Evolutionary conservation across 805 yeast genomes (phyloP).

Genomic region (Vanderwaltozyma yarrowii): DNA sequence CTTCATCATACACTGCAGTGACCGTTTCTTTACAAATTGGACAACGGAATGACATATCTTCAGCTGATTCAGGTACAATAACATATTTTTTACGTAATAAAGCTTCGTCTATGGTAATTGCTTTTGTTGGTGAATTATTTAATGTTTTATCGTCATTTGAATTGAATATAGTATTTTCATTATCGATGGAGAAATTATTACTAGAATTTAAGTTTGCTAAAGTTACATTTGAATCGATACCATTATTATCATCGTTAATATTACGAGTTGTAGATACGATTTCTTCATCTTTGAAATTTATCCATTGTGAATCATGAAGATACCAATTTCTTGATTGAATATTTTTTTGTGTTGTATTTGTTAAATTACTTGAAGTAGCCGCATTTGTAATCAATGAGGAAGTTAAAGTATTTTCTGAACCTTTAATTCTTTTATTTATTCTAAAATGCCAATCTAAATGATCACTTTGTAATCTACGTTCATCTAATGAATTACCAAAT

Average conservation of each 20-base stretch:
- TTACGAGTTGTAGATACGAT: slow-evolving; percentile 31
- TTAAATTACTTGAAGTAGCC: slow-evolving; percentile 1
- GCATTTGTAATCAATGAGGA: slow-evolving; percentile 7
- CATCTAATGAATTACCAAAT: slow-evolving; percentile 52
- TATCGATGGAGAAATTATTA: background rate
- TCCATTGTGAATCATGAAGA: slow-evolving; percentile 62
- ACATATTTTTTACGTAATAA: slow-evolving; percentile 42
- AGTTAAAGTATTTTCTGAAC: slow-evolving; percentile 20
- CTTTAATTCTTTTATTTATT: slow-evolving; percentile 65
- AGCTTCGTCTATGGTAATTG: slow-evolving; percentile 15
- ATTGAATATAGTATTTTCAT: slow-evolving; percentile 4
- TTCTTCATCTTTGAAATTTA: slow-evolving; percentile 59
- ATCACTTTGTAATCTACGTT: slow-evolving; percentile 41
- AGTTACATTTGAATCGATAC: background rate
- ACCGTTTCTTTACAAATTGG: slow-evolving; percentile 62
- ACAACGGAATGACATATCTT: slow-evolving; percentile 48
- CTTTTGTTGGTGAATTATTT: slow-evolving; percentile 6
- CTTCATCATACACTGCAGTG: slow-evolving; percentile 59
- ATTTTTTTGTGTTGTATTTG: slow-evolving; percentile 18
- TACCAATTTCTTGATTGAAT: slow-evolving; percentile 81
- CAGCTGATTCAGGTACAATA: slow-evolving; percentile 53
- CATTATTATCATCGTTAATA: slow-evolving; percentile 3
- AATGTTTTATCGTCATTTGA: background rate
- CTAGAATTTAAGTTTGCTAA: slow-evolving; percentile 1
- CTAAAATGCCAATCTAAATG: slow-evolving; percentile 97